phyloP scores from a whole-genome alignment of 306 rosid genomes.

The Quercus gilva region DNA sequence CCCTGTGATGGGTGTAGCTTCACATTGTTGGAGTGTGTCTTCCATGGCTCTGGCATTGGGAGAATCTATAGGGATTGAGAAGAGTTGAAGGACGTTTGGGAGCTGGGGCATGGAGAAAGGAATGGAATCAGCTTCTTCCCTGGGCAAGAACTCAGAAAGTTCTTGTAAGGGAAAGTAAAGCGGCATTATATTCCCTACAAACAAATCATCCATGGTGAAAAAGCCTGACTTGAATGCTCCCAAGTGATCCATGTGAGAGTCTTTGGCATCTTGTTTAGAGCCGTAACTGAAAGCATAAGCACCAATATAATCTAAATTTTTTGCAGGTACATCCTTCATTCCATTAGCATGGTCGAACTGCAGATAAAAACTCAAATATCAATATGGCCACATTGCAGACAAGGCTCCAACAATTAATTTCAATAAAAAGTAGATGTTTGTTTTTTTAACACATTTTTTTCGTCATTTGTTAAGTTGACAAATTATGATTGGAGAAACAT shows the following conservation, averaged over 20 bases:
- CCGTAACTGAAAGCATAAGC: too few relatives aligned
- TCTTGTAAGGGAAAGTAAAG: slow-evolving; percentile 44
- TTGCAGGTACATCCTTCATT: neutral
- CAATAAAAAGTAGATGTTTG: neutral
- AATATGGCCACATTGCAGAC: neutral
- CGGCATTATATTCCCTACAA: slow-evolving; percentile 47
- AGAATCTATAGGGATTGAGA: slow-evolving; percentile 43
- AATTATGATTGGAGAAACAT: too few relatives aligned
- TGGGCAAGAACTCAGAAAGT: slow-evolving; percentile 33
- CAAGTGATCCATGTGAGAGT: slow-evolving; percentile 23
- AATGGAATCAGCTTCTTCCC: slow-evolving; percentile 45
- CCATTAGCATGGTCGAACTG: neutral
- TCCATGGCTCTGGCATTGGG: slow-evolving; percentile 36
- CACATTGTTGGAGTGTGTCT: slow-evolving; percentile 39
- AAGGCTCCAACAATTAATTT: neutral
- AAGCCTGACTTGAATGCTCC: slow-evolving; percentile 55
- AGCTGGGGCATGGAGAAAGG: slow-evolving; percentile 52
- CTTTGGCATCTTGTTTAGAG: neutral
- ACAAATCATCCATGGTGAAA: slow-evolving; percentile 41
- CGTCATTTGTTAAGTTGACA: too few relatives aligned
- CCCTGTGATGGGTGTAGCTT: slow-evolving; percentile 30
- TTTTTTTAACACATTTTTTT: too few relatives aligned
- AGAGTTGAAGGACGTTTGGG: slow-evolving; percentile 49
- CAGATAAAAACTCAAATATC: neutral
- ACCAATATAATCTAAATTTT: too few relatives aligned